Conservation (phyloP, 2,329 filamentous ascomycete species). For the Incumbomyces lentus region DNA sequence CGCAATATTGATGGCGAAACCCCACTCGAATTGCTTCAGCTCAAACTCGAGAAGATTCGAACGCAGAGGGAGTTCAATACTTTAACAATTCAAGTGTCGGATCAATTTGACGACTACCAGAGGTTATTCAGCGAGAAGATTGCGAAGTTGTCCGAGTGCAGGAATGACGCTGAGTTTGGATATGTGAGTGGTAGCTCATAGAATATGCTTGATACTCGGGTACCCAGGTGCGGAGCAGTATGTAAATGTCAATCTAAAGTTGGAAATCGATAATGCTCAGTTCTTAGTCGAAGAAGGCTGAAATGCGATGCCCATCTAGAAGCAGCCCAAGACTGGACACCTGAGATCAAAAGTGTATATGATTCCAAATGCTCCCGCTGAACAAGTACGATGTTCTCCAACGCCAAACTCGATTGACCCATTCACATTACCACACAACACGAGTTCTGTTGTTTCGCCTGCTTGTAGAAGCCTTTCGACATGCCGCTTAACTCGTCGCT, state of each 20-base stretch:
- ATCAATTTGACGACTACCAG: conserved; percentile 23
- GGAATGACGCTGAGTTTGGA: conserved; percentile 30
- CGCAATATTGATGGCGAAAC: conserved; percentile 27
- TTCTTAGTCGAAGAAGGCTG: no score
- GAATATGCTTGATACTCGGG: no score
- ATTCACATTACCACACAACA: conserved; percentile 47
- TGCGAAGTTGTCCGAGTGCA: conserved; percentile 23
- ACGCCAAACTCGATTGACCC: no score
- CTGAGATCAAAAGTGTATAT: no score
- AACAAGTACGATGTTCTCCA: no score
- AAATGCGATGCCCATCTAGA: no score
- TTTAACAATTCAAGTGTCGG: conserved; percentile 20
- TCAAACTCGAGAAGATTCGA: conserved; percentile 24
- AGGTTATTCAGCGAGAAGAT: conserved; percentile 15
- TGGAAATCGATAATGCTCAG: no score
- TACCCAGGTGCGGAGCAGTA: no score
- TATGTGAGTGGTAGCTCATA: conserved; percentile 24
- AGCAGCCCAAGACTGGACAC: no score
- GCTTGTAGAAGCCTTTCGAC: conserved; percentile 95
- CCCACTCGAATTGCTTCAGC: conserved; percentile 25
- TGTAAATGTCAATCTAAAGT: no score
- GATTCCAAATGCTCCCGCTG: no score
- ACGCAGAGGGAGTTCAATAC: conserved; percentile 13
- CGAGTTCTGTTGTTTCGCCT: conserved; percentile 53
- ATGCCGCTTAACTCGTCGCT: conserved; percentile 80